Percentiles rank a stretch among this genome's conserved stretches.
phyloP scores from a whole-genome alignment of 208 protist genomes.

The Trypanosoma grayi region DNA sequence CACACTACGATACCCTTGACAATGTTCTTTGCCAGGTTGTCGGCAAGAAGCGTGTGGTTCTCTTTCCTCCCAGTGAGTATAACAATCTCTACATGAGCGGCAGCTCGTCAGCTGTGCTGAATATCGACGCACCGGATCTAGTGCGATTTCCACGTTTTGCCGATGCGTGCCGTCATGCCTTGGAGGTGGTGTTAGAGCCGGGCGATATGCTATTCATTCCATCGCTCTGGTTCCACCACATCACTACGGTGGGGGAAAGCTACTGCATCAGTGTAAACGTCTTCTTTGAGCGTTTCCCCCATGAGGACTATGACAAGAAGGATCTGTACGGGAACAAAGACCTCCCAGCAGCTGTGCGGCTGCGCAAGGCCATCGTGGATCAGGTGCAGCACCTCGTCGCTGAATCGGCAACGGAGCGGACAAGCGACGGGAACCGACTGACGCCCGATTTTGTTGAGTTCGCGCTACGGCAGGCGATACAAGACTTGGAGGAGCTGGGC shows the following conservation, averaged over 20 bases:
- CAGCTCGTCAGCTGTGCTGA: slow-evolving; percentile 83
- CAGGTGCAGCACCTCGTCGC: slow-evolving; percentile 27
- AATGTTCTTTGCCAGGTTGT: slow-evolving; percentile 93
- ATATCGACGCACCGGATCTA: slow-evolving; percentile 75
- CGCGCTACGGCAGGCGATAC: slow-evolving; percentile 74
- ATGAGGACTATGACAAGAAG: slow-evolving; percentile 71
- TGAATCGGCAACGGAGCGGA: slow-evolving; percentile 3
- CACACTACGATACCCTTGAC: slow-evolving; percentile 93
- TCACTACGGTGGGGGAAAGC: slow-evolving; percentile 57
- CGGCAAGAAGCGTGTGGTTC: slow-evolving; percentile 83
- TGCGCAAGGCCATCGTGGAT: slow-evolving; percentile 42
- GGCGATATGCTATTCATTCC: slow-evolving; percentile 95
- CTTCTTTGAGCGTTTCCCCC: slow-evolving; percentile 78
- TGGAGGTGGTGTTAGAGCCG: slow-evolving; percentile 75
- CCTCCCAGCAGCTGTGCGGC: slow-evolving; percentile 43
- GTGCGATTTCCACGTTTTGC: slow-evolving; percentile 79
- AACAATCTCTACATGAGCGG: slow-evolving; percentile 90
- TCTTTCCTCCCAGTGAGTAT: slow-evolving; percentile 87
- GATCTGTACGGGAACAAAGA: slow-evolving; percentile 92
- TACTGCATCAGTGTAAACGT: slow-evolving; percentile 87
- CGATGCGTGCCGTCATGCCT: slow-evolving; percentile 63
- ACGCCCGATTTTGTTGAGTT: slow-evolving; percentile 64
- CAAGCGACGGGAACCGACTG: slow-evolving; percentile 24
- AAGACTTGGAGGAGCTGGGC: slow-evolving; percentile 63
- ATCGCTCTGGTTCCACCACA: slow-evolving; percentile 92